Percentiles rank a stretch among this genome's conserved stretches.
These are phyloP conservation scores for Rhodotorula diobovata DNA, from an alignment of 768 basidiomycete genomes.

Conservation along the genomic window DNA sequence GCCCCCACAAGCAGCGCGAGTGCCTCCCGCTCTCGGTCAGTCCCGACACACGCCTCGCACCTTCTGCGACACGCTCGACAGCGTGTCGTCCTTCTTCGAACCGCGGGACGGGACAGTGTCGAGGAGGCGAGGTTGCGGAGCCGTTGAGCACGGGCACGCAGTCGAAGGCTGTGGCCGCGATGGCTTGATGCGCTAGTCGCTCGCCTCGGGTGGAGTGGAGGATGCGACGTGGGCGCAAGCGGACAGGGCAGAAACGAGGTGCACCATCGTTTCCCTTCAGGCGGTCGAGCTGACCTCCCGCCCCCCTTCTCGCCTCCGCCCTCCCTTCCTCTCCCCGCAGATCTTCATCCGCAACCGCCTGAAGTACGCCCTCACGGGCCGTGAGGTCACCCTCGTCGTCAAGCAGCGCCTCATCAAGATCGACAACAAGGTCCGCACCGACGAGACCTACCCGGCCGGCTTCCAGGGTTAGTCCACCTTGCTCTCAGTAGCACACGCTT, in stretches of 20 bases:
- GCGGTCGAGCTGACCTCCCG: too few relatives aligned
- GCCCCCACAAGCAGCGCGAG: conserved; percentile 99
- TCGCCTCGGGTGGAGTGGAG: neutral
- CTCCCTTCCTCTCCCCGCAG: conserved; percentile 1
- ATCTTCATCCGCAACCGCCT: conserved; percentile 98
- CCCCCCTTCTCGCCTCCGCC: too few relatives aligned
- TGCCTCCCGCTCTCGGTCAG: conserved; percentile 76
- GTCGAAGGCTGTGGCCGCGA: neutral
- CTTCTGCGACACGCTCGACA: too few relatives aligned
- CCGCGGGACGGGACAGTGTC: too few relatives aligned
- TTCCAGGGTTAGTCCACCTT: conserved; percentile 73
- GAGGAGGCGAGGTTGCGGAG: too few relatives aligned
- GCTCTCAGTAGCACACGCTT: neutral
- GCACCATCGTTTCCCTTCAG: neutral
- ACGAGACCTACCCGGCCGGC: conserved; percentile 91
- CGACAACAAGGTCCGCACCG: conserved; percentile 96
- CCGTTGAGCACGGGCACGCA: neutral
- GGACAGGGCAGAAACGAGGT: neutral
- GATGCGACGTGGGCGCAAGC: neutral
- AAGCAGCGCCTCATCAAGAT: conserved; percentile 97
- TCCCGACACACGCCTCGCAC: too few relatives aligned
- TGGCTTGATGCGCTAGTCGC: too few relatives aligned
- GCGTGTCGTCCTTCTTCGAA: too few relatives aligned
- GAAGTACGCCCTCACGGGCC: conserved; percentile 96
- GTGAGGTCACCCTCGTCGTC: conserved; percentile 92